These are phyloP conservation scores for Gonapodya prolifera DNA, from an alignment of 192 early-diverging fungal genomes.

Conservation along the genomic window DNA sequence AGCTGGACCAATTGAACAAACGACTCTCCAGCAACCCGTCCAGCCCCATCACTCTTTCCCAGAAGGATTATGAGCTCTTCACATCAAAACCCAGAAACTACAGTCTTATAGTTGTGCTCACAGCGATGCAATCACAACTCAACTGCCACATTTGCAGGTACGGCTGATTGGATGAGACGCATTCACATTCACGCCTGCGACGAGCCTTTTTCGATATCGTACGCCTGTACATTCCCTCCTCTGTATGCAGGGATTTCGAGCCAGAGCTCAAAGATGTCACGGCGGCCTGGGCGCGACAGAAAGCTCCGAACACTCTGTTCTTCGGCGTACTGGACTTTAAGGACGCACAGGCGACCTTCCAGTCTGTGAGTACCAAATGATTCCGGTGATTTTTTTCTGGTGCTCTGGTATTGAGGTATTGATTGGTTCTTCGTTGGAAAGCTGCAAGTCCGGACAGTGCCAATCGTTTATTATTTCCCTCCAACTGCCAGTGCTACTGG, in stretches of 20 bases:
- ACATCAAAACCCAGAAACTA: slow-evolving; percentile 3
- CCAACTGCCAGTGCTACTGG: neutral
- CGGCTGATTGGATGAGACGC: neutral
- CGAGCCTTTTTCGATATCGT: neutral
- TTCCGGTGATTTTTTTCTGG: neutral
- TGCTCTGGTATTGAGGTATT: neutral
- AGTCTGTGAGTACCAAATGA: neutral
- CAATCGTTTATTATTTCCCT: neutral
- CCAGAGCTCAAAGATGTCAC: neutral
- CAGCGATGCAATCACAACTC: neutral
- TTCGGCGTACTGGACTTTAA: slow-evolving; percentile 3
- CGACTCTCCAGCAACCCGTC: neutral
- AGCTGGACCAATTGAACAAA: neutral
- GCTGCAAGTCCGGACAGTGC: neutral
- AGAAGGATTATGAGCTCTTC: neutral
- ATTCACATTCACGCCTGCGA: neutral
- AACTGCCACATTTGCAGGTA: neutral
- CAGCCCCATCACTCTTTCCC: neutral
- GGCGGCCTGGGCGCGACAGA: neutral
- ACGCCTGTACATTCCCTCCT: neutral
- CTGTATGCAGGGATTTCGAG: slow-evolving; percentile 1
- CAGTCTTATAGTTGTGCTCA: neutral
- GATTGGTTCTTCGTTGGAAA: neutral
- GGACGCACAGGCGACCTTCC: neutral
- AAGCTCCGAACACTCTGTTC: neutral